Conservation (phyloP, 1,284 basidiomycete genomes). For the Dichomitus squalens region DNA sequence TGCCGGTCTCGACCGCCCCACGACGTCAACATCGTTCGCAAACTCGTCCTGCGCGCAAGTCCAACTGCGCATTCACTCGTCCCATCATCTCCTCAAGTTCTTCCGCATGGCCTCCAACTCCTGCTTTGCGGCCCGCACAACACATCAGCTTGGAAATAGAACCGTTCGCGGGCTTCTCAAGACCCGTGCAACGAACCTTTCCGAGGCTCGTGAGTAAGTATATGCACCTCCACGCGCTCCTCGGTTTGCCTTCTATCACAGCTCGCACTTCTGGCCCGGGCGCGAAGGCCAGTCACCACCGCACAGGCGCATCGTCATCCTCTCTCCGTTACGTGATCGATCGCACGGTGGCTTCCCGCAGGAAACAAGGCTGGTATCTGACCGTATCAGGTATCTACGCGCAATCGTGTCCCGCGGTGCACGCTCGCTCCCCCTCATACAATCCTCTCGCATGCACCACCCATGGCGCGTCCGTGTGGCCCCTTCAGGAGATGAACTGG, state of each 20-base stretch:
- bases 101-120: neutral
- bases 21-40: neutral
- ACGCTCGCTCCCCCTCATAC: neutral
- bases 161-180: no score
- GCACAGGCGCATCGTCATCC: slow-evolving; percentile 10
- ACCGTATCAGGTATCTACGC: slow-evolving; percentile 8
- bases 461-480: slow-evolving; percentile 9
- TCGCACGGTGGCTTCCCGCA: slow-evolving; percentile 1
- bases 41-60: neutral
- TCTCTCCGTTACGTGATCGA: slow-evolving; percentile 12
- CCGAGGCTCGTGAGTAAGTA: no score
- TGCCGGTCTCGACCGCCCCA: slow-evolving; percentile 1
- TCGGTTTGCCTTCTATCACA: no score
- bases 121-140: no score
- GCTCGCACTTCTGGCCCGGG: no score
- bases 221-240: no score
- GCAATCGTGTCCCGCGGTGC: slow-evolving; percentile 13
- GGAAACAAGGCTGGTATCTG: neutral
- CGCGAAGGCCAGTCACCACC: no score
- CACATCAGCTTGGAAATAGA: no score
- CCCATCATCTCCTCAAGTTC: neutral
- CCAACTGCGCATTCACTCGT: neutral
- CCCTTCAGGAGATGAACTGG: slow-evolving; percentile 10
- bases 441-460: slow-evolving; percentile 5
- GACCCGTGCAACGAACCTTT: no score